Base-by-base conservation (phyloP, 2,329 filamentous ascomycete genomes). In the Rhynchosporium agropyri region DNA sequence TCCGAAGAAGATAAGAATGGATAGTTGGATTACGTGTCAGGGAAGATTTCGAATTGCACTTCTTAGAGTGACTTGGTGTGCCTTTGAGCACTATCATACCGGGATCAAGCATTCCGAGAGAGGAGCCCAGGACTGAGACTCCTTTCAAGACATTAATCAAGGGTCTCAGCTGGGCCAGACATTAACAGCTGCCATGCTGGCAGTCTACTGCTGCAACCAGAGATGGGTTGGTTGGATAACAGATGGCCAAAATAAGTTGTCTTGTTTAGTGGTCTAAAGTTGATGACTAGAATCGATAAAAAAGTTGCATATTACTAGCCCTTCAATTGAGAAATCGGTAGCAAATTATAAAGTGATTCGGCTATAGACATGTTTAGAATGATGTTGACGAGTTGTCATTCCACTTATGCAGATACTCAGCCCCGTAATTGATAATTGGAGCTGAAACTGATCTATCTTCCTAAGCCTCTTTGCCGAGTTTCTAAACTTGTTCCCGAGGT, bases 401-500 rank as follows among this genome's bases (percentile, higher is more conserved):
- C 36, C 51, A 42, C 62, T 50, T 45, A 26, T 45, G 20, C 31
- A 45, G 46, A 8, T 45, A 40, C 63, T 59, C 58, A 46, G 58
- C 62, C 63, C 57, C 36, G 13, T 62, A 55, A 61, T 59, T 64
- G 59, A 9, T 62, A 55, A 61, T 59, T 64, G 59, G 57, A 61
- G 58, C 60, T 58, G 58, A 60, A 40, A 55, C 13, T 33, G 20
- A 48, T 49, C 40, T 55, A 48, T 49, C 40, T 55, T 33, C 43
- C 53, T 13, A 49, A 54, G 53, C 51, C 46, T 51, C 62, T 31
- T 36, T 38, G 28, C 50, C 60, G 45, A 55, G 53, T 45, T 48
- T 49, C 51, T 28, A 31, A 56, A 12, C 54, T 40, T 50, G 31
- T 20, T 33, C 26, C 28, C 48, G 8, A 20, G 58, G 5, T 43